Evolutionary conservation across 306 rosid genomes (phyloP), one percentile per base, ranked within the genome.

Genomic region (Sechiopsis laciniata): DNA sequence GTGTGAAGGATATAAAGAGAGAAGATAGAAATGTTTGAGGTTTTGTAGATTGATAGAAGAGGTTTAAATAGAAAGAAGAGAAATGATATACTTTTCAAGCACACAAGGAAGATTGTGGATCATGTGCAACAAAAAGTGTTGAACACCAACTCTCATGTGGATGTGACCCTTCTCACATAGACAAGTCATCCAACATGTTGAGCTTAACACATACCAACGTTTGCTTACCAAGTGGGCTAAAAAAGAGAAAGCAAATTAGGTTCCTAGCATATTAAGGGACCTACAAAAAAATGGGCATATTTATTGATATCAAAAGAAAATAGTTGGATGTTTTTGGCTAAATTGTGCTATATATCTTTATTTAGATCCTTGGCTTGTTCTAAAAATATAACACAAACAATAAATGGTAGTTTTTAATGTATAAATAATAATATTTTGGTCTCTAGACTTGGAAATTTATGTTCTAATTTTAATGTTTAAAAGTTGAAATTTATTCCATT

Each of bases 61-160:
- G 52, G 53, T 40, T 66, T 66, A 66, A 40, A 46, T 66, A 2
- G 37, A 66, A 29, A 2, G 52, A 26, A 8, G 37, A 42, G 35
- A n/a, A 20, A 7, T 8, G 29, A 32, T 14, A 12, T 2, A 3
- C 24, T 29, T 64, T 35, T 15, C 10, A 4, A 40, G 19, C 66
- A 24, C 66, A 26, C 55, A 15, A 37, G 72, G 55, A 48, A 32
- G 42, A 60, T 60, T 60, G 66, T 24, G 66, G 66, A 20, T 26
- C 10, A 22, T 24, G 66, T 22, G n/a, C 17, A 59, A 14, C 3
- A 59, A 59, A 59, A 37, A 24, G 66, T 60, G 42, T 24, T 2
- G 1, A 11, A 60, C 66, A 12, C 66, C 3, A 24, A 22, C 17
- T 60, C 1, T 14, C 40, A 26, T 13, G 66, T n/a, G 42, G 17